Conservation (phyloP, 371 early-diverging fungal genomes). For the Mortierella sp. region DNA sequence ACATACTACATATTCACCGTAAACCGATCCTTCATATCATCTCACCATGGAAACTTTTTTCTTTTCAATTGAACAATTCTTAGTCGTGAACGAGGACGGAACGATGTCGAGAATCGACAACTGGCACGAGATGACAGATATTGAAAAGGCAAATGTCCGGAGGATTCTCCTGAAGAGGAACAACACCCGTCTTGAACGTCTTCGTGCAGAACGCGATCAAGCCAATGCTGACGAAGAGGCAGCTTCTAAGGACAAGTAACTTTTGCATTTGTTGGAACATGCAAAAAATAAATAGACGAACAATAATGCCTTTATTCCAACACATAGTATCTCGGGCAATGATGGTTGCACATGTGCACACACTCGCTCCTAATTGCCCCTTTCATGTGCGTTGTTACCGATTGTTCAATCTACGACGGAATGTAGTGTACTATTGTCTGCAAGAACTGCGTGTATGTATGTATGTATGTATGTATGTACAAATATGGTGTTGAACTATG, state of each 20-base stretch:
- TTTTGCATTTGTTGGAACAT: not conserved
- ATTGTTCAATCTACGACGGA: not conserved
- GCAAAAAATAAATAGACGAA: not conserved
- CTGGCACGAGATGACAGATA: constrained; percentile 80
- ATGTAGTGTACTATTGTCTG: not conserved
- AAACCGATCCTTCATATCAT: not conserved
- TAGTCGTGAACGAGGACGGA: constrained; percentile 77
- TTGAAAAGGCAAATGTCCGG: constrained; percentile 74
- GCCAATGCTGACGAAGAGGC: constrained; percentile 20
- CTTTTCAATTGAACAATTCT: no score
- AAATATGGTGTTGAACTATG: not conserved
- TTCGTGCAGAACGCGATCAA: constrained; percentile 51
- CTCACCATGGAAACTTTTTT: not conserved
- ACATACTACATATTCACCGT: no score
- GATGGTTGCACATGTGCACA: not conserved
- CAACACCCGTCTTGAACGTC: constrained; percentile 62
- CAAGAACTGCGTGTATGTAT: not conserved
- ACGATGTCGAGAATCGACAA: constrained; percentile 79
- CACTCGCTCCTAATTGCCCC: not conserved
- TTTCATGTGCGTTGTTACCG: not conserved
- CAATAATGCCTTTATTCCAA: not conserved
- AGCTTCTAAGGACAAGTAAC: not conserved
- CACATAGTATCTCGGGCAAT: not conserved
- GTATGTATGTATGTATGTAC: constrained; percentile 2
- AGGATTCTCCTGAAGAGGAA: constrained; percentile 80